Evolutionary conservation across 108 stramenopile species (phyloP).

Genomic region (Skeletonema grethae): DNA sequence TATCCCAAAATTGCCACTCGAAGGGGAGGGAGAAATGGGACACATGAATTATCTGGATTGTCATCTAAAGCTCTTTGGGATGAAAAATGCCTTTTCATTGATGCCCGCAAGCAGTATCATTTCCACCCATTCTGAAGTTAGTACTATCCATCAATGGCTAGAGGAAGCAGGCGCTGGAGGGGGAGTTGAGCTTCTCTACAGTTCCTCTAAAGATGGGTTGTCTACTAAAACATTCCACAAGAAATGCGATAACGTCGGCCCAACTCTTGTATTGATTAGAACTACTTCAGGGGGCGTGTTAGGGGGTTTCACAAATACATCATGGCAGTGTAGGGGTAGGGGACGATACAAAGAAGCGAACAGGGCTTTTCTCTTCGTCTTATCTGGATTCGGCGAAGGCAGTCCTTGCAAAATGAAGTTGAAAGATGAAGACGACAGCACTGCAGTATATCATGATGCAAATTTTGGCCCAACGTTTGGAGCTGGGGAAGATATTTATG

Average conservation of each 20-base stretch:
- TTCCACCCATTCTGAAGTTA: neutral
- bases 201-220: neutral
- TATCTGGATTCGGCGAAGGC: conserved; percentile 3
- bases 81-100: neutral
- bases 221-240: conserved; percentile 6
- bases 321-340: conserved; percentile 7
- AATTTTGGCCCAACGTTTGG: conserved; percentile 12
- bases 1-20: neutral
- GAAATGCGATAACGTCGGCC: conserved; percentile 24
- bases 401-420: conserved; percentile 27
- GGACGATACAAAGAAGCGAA: neutral
- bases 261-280: conserved; percentile 14
- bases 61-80: neutral
- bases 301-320: conserved; percentile 12
- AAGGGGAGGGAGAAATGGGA: neutral
- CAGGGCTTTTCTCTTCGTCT: conserved; percentile 27
- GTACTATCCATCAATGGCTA: neutral
- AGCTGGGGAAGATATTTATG: neutral
- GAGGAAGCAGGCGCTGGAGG: neutral
- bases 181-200: neutral
- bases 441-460: neutral
- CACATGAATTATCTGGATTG: neutral
- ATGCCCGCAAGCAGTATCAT: neutral
- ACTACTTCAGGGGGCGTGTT: neutral
- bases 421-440: neutral